Evolutionary conservation across 305 asterid genomes (phyloP).

Genomic region (Solanum chacoense): DNA sequence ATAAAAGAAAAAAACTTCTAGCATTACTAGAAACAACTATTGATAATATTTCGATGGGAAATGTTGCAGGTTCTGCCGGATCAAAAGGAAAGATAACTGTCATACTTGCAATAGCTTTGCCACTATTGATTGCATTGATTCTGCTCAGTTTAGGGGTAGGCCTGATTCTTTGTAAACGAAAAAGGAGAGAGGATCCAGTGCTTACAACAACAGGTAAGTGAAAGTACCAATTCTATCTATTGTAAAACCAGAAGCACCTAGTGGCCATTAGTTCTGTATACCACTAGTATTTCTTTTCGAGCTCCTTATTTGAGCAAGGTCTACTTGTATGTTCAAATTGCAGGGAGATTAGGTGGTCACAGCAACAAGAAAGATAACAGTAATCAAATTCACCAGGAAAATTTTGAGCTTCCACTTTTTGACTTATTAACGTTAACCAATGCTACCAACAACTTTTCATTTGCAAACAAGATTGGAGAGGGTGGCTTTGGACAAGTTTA

Average conservation of each 20-base stretch:
- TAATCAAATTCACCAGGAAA: neutral
- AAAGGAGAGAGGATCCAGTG: neutral
- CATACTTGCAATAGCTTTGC: neutral
- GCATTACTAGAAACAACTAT: neutral
- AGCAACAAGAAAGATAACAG: neutral
- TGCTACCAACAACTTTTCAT: constrained; percentile 7
- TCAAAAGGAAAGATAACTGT: neutral
- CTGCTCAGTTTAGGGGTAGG: neutral
- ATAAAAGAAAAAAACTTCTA: neutral
- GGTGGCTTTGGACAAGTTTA: constrained; percentile 14
- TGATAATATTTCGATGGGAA: neutral
- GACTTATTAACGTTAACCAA: neutral
- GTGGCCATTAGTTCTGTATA: neutral
- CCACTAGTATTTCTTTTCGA: neutral
- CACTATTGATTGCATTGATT: neutral
- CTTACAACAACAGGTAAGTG: neutral
- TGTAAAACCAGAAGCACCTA: neutral
- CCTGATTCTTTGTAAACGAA: neutral
- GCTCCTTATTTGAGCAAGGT: neutral
- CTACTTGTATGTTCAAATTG: neutral
- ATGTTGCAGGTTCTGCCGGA: neutral
- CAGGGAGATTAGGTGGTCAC: neutral
- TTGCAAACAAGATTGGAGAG: constrained; percentile 1
- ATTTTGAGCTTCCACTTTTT: constrained; percentile 1
- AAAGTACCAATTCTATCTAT: neutral